phyloP scores from a whole-genome alignment of 2,329 filamentous ascomycete species.

The Aspergillus sp. region DNA sequence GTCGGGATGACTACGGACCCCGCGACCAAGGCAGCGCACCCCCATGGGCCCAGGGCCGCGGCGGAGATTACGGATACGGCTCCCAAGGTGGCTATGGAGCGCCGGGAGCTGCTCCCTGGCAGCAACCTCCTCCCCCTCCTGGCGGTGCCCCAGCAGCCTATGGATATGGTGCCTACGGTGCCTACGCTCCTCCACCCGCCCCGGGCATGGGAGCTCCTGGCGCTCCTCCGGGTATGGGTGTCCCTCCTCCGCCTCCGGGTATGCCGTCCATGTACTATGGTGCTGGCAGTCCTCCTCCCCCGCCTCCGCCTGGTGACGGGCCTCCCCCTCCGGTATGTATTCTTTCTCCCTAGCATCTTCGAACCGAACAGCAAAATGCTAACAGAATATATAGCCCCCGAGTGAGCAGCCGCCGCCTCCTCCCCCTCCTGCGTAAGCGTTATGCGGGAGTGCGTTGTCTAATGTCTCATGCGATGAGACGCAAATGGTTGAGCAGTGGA shows the following conservation, averaged over 20 bases:
- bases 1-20: conserved; percentile 48
- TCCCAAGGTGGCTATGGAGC: conserved; percentile 37
- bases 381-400: conserved; percentile 33
- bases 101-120: conserved; percentile 58
- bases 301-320: conserved; percentile 41
- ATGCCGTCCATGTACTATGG: conserved; percentile 40
- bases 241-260: conserved; percentile 47
- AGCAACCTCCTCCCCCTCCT: conserved; percentile 48
- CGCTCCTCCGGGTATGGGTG: conserved; percentile 45
- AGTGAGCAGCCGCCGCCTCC: conserved; percentile 63
- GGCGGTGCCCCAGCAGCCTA: conserved; percentile 47
- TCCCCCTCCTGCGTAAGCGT: conserved; percentile 46
- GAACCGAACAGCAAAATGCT: conserved; percentile 18
- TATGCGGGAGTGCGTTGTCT: neutral
- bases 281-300: conserved; percentile 35
- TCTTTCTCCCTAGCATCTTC: neutral
- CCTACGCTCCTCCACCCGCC: conserved; percentile 40
- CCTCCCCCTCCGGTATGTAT: conserved; percentile 41
- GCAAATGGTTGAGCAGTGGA: neutral
- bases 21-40: conserved; percentile 36
- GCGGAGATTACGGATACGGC: conserved; percentile 43
- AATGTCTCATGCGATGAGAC: neutral
- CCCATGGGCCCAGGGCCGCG: conserved; percentile 41
- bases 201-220: conserved; percentile 54
- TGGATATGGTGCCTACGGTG: conserved; percentile 56